Evolutionary conservation across 345 rosid genomes (phyloP).

Genomic region (Euphorbia peplus): DNA sequence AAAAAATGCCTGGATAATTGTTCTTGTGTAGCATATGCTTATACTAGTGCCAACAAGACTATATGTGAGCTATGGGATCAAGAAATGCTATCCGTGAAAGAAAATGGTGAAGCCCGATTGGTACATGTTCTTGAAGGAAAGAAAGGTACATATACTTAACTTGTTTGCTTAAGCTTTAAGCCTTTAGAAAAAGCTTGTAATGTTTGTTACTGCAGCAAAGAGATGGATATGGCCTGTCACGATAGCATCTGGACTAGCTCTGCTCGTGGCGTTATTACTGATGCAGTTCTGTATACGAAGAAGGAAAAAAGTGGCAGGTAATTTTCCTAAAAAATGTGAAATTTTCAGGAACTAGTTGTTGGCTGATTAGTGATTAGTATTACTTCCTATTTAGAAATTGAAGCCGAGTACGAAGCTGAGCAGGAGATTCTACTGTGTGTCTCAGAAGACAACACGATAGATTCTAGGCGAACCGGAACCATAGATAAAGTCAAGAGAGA

Average conservation of each 20-base stretch:
- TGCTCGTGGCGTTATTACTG: neutral
- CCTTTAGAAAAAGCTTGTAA: neutral
- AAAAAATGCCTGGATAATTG: slow-evolving; percentile 29
- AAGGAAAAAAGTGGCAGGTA: neutral
- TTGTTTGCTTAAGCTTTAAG: neutral
- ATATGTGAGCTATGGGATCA: slow-evolving; percentile 42
- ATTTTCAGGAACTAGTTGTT: neutral
- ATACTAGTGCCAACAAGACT: slow-evolving; percentile 26
- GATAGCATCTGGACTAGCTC: neutral
- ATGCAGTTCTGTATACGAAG: neutral
- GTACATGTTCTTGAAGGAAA: neutral
- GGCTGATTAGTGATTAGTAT: too few relatives aligned
- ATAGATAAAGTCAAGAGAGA: neutral
- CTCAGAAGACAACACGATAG: neutral
- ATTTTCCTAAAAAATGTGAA: neutral
- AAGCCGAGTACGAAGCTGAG: neutral
- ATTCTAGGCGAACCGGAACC: neutral
- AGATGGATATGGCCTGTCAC: slow-evolving; percentile 13
- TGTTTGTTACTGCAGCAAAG: slow-evolving; percentile 14
- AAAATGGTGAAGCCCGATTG: neutral
- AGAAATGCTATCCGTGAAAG: neutral
- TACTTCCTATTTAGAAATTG: neutral
- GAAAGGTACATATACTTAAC: neutral
- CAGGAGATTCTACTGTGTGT: slow-evolving; percentile 7
- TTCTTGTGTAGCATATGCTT: slow-evolving; percentile 44